A percentile compares a stretch with the other conserved stretches of the same genome.
These are phyloP conservation scores for Colletotrichum graminicola DNA, from an alignment of 2,329 filamentous ascomycete genomes.

Conservation along the genomic window DNA sequence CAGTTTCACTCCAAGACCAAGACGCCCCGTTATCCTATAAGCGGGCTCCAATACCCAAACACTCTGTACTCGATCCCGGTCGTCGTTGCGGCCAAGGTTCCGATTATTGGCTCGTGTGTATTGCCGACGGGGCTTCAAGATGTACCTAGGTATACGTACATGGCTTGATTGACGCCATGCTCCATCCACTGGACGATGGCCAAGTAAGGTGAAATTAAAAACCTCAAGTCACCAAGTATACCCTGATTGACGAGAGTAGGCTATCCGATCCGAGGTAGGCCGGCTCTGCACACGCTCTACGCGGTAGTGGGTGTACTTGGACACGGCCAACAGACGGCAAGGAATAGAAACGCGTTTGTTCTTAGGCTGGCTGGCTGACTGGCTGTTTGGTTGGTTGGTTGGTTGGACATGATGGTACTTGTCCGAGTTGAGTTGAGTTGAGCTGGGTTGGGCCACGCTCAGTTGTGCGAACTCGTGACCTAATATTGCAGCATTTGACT, in stretches of 20 bases:
- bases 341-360: too few relatives aligned
- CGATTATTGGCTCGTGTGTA: slow-evolving; percentile 9
- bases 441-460: slow-evolving; percentile 1
- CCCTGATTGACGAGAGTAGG: too few relatives aligned
- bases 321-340: too few relatives aligned
- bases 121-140: slow-evolving; percentile 7
- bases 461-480: slow-evolving; percentile 29
- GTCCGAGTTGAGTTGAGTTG: slow-evolving; percentile 18
- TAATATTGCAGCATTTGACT: slow-evolving; percentile 13
- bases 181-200: too few relatives aligned
- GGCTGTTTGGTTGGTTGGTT: background rate
- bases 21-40: too few relatives aligned
- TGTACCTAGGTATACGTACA: background rate
- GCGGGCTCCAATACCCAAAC: too few relatives aligned
- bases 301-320: too few relatives aligned
- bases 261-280: too few relatives aligned
- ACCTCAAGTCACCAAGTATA: too few relatives aligned
- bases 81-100: slow-evolving; percentile 25
- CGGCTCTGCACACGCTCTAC: too few relatives aligned
- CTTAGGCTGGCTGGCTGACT: background rate
- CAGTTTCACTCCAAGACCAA: slow-evolving; percentile 1
- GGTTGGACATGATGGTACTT: background rate
- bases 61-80: slow-evolving; percentile 2
- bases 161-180: background rate
- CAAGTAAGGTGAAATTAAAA: too few relatives aligned